A percentile compares a stretch with the other conserved stretches of the same genome.
Conservation (phyloP, 345 rosid species). For the Diplotaxis tenuifolia region DNA sequence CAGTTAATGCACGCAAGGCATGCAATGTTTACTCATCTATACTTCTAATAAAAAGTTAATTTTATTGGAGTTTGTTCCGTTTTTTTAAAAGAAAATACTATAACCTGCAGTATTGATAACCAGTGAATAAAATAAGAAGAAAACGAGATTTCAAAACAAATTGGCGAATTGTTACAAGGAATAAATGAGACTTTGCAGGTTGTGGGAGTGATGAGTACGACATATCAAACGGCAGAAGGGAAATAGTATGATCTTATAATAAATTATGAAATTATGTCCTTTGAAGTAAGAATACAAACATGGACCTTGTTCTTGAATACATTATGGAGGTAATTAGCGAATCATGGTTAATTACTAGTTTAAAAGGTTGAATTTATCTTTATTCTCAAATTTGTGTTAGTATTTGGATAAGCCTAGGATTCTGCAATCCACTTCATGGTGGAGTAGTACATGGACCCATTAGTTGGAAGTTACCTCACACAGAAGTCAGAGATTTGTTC, state of each 20-base stretch:
- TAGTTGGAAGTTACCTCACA: conserved; percentile 31
- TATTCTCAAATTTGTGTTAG: background rate
- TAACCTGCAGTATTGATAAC: too few relatives aligned
- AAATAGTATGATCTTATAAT: conserved; percentile 6
- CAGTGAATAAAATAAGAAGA: background rate
- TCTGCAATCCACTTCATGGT: conserved; percentile 36
- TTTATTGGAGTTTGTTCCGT: conserved; percentile 33
- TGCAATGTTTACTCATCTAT: conserved; percentile 36
- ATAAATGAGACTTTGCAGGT: conserved; percentile 37
- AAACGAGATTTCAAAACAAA: background rate
- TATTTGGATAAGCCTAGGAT: conserved; percentile 32
- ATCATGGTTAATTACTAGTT: conserved; percentile 18
- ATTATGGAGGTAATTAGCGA: background rate
- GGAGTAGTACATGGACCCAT: conserved; percentile 42
- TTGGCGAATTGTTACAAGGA: conserved; percentile 29
- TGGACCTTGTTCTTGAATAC: conserved; percentile 6
- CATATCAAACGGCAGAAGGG: conserved; percentile 38
- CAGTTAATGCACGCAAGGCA: conserved; percentile 35
- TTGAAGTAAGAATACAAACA: background rate
- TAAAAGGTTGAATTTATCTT: conserved; percentile 9
- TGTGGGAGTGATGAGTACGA: conserved; percentile 41
- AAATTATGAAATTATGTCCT: background rate
- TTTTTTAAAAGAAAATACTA: background rate
- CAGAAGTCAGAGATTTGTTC: conserved; percentile 25
- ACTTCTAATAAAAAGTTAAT: conserved; percentile 17